Base-by-base conservation (phyloP, 495 filamentous ascomycete genomes). In the Terfezia boudieri region DNA sequence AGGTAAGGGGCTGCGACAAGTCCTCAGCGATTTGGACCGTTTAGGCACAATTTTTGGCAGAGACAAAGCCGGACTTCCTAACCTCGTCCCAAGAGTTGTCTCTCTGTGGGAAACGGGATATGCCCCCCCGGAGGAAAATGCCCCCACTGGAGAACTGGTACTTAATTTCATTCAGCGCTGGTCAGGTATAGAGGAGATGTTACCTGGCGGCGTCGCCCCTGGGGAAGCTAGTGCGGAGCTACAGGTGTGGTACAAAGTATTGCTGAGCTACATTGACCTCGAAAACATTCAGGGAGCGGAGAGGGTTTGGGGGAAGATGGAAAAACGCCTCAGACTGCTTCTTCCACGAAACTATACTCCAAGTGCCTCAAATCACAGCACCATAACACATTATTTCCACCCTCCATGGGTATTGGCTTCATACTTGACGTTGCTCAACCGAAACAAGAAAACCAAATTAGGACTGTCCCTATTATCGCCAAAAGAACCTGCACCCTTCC, bases 341-440 rank as follows among this genome's bases (percentile, higher is more conserved):
- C 1, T 46, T 4, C 41, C 41, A 46, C 12, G 8, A 14, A 46
- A 46, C 41, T 46, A 5, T 46, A 20, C 12, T 5, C 41, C 41
- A 14, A 46, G 12, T 4, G 12, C 12, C 41, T 14, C 8, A 46
- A 20, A 14, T 4, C 41, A 14, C 12, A 9, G 8, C 3, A 46
- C 41, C 12, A 6, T 14, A 20, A 14, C 35, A 23, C 26, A 4
- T 20, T 1, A 17, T 12, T 12, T 50, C 55, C 55, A 51, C 2
- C 53, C 60, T 10, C 20, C 23, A 11, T 36, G 35, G 20, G 10
- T 53, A 12, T 2, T 58, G 2, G 59, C 49, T 9, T 22, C 10
- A 8, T 59, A 62, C 23, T 50, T 62, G 4, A 32, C 35, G 36
- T 14, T 58, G 1, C 53, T 61, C 4, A 56, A 55, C 9, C n/a